phyloP scores from a whole-genome alignment of 257 asterid genomes.

The Fraxinus excelsior region DNA sequence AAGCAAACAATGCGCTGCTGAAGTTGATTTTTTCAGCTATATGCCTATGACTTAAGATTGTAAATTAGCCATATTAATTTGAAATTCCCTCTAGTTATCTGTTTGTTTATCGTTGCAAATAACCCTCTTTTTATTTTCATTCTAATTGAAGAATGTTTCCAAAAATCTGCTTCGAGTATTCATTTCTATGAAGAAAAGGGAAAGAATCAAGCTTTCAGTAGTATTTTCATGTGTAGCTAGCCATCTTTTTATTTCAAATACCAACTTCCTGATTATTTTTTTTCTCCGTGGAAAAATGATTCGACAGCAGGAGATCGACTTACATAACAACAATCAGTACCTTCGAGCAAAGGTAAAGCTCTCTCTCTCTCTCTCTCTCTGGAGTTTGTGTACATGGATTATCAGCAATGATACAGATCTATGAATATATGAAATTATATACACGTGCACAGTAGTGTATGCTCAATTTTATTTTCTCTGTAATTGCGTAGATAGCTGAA shows the following conservation, averaged over 20 bases:
- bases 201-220: background rate
- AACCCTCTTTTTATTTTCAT: background rate
- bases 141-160: too few species aligned
- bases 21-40: too few species aligned
- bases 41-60: background rate
- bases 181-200: background rate
- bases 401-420: background rate
- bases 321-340: slow-evolving; percentile 79
- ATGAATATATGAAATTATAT: background rate
- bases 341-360: slow-evolving; percentile 82
- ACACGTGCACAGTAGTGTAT: background rate
- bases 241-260: background rate
- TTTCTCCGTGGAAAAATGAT: slow-evolving; percentile 4
- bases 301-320: slow-evolving; percentile 80
- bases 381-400: background rate
- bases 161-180: background rate
- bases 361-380: slow-evolving; percentile 6
- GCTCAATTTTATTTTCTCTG: background rate
- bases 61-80: background rate
- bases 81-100: background rate
- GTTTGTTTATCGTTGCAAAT: background rate
- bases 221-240: too few species aligned
- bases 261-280: slow-evolving; percentile 31
- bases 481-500: slow-evolving; percentile 67
- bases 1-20: background rate